Conservation (phyloP, 2,329 filamentous ascomycete species). For the Emmonsiellopsis sp. region DNA sequence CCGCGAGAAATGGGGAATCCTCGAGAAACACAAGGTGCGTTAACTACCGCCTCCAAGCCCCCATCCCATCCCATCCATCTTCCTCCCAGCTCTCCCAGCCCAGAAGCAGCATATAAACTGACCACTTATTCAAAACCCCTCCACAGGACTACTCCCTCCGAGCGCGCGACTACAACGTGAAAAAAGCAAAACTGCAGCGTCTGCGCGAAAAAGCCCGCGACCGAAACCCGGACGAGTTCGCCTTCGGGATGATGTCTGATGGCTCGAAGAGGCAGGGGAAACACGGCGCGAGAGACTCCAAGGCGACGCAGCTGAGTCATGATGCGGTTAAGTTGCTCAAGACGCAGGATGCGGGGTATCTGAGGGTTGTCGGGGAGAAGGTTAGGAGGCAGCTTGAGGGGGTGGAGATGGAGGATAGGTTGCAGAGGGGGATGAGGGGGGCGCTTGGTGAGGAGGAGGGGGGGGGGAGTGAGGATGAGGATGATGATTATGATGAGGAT, state of each 20-base stretch:
- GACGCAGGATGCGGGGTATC: constrained; percentile 55
- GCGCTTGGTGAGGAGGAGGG: constrained; percentile 13
- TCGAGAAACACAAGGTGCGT: constrained; percentile 84
- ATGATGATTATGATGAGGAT: constrained; percentile 15
- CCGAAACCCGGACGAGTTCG: constrained; percentile 58
- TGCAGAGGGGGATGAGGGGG: constrained; percentile 31
- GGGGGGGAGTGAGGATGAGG: constrained; percentile 13
- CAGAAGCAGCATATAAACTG: background rate
- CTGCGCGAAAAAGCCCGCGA: constrained; percentile 51
- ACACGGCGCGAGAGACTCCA: constrained; percentile 39
- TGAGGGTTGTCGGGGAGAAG: constrained; percentile 49
- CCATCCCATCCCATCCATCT: too few species aligned
- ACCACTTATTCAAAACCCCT: background rate
- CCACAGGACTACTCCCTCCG: constrained; percentile 54
- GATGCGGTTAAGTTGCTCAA: constrained; percentile 56
- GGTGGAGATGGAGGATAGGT: constrained; percentile 34
- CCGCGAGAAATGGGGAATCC: constrained; percentile 75
- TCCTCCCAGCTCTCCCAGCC: too few species aligned
- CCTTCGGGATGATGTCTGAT: constrained; percentile 53
- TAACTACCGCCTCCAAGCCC: background rate
- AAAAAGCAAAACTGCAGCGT: constrained; percentile 50
- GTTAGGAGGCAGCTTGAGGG: constrained; percentile 44
- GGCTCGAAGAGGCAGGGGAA: constrained; percentile 32
- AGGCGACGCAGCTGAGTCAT: constrained; percentile 37
- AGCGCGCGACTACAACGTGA: constrained; percentile 53